Base-by-base conservation (phyloP, 2,329 filamentous ascomycete species). In the Trichoderma sp. region DNA sequence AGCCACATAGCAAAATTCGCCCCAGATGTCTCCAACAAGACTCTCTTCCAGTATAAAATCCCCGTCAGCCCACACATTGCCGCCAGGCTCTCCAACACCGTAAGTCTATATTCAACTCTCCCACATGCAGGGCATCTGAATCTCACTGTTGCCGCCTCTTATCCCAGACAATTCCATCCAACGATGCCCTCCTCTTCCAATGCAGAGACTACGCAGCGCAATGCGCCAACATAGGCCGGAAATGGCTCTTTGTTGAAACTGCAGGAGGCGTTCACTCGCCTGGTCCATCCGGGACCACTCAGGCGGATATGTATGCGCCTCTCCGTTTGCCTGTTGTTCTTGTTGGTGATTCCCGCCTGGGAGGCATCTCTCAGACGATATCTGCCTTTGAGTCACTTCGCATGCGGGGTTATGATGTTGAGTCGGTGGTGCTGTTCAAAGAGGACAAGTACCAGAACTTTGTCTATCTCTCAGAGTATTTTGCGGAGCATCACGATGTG, bases 251-350 rank as follows among this genome's bases (percentile, higher is more conserved):
- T 58, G 82, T 96, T 56, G 93, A 96, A 77, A 96, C 93, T 1
- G 92, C 93, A 1, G 93, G 92, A 0, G 93, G 93, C 0, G 91
- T 95, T 0, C 89, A 95, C 70, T 95, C 92, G 0, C 93, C 93
- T 0, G 87, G 87, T 0, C 93, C 92, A 0, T 92, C 90, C 43
- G 91, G 92, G 11, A 90, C 85, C 1, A 88, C 90, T 0, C 93
- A 96, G 75, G 92, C 90, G 2, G 92, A 96, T 74, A 80, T 94
- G 1, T 96, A 94, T 76, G 83, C 90, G 24, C 89, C 91, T 0
- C 79, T 96, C 1, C 85, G 92, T n/a, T 79, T 91, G 1, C 92
- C 93, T 0, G 86, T 91, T 1, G 79, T 96, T 16, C 85, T 96
- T 0, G 84, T 96, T 0, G 92, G 90, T 7, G 93, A 96, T 76